A percentile compares a stretch with the other conserved stretches of the same genome.
These are phyloP conservation scores for Peniophora sp. DNA, from an alignment of 1,284 basidiomycete genomes.

Conservation along the genomic window DNA sequence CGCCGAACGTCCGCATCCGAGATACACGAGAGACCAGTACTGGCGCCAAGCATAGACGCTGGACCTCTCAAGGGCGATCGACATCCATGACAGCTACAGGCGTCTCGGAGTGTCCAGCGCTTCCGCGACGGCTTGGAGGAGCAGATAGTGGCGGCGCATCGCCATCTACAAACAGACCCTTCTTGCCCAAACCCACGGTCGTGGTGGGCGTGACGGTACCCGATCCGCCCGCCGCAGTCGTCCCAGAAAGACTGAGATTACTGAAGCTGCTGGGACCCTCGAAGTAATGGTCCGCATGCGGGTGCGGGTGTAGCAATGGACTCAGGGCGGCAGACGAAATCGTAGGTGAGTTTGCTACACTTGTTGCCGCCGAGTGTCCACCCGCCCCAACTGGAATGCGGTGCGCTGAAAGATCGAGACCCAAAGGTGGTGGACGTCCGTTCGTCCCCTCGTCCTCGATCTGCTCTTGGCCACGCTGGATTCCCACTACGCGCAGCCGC, in stretches of 20 bases:
- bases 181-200: slow-evolving; percentile 8
- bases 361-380: slow-evolving; percentile 8
- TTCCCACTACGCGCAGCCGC: slow-evolving; percentile 63
- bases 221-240: no score
- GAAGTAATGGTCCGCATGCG: neutral
- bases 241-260: slow-evolving; percentile 3
- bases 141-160: no score
- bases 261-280: slow-evolving; percentile 1
- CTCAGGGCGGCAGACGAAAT: slow-evolving; percentile 6
- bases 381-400: slow-evolving; percentile 5
- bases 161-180: slow-evolving; percentile 13
- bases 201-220: no score
- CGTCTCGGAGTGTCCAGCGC: no score
- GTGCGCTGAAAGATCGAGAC: slow-evolving; percentile 7
- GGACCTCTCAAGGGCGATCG: no score
- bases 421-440: neutral
- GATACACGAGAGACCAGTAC: no score
- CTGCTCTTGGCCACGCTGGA: slow-evolving; percentile 40
- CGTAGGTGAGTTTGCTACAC: slow-evolving; percentile 7
- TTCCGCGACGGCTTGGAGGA: no score
- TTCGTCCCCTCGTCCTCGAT: neutral
- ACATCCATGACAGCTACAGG: no score
- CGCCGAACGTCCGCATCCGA: no score
- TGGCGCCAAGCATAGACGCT: no score
- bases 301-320: slow-evolving; percentile 5